Conservation (phyloP, 371 early-diverging fungal genomes). For the Basidiobolus meristosporus region DNA sequence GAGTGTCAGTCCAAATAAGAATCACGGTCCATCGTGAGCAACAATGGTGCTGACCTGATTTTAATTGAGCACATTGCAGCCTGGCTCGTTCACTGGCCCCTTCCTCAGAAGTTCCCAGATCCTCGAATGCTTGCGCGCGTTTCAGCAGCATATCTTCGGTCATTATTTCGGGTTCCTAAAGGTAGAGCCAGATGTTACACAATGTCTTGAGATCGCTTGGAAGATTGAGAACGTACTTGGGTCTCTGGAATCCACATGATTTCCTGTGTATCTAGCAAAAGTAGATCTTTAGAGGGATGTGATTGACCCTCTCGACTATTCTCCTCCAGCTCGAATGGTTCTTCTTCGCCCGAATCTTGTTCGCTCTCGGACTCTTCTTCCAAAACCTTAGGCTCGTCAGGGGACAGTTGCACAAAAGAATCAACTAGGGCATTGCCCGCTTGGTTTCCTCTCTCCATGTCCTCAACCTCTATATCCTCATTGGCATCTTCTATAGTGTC, state of each 20-base stretch:
- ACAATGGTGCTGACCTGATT: constrained; percentile 20
- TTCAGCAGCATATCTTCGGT: constrained; percentile 80
- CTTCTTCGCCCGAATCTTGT: constrained; percentile 1
- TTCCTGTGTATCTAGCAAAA: constrained; percentile 24
- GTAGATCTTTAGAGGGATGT: constrained; percentile 13
- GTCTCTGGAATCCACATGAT: constrained; percentile 49
- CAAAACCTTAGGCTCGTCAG: constrained; percentile 1
- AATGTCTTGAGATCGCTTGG: too few relatives aligned
- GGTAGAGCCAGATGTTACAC: constrained; percentile 1
- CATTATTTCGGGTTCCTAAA: constrained; percentile 54
- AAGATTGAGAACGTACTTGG: constrained; percentile 29
- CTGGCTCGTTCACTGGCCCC: constrained; percentile 56
- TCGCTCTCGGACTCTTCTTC: constrained; percentile 1
- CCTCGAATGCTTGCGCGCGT: constrained; percentile 55
- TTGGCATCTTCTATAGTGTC: too few relatives aligned
- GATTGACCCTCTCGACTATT: constrained; percentile 10
- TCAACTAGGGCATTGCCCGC: constrained; percentile 4
- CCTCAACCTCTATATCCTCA: too few relatives aligned
- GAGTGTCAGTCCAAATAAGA: background rate
- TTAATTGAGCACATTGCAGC: constrained; percentile 59
- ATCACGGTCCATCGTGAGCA: background rate
- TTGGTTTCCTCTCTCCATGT: too few relatives aligned
- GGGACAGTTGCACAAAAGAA: constrained; percentile 8
- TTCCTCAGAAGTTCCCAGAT: constrained; percentile 46
- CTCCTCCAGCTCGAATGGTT: constrained; percentile 8